A percentile compares a stretch with the other conserved stretches of the same genome.
phyloP scores from a whole-genome alignment of 2,329 filamentous ascomycete genomes.

The Coccinonectria pachysandricola region DNA sequence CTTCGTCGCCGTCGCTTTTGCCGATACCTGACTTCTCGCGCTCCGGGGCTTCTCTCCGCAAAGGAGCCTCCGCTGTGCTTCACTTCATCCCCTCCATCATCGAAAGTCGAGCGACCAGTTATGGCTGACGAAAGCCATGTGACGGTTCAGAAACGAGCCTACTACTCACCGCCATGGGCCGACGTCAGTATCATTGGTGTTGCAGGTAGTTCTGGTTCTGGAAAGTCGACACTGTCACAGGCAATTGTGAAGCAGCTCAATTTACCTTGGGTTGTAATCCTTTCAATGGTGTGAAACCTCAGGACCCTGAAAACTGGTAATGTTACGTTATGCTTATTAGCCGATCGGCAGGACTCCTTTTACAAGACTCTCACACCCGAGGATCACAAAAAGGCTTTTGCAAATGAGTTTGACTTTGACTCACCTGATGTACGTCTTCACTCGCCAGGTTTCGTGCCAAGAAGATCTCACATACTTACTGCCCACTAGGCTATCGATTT shows the following conservation, averaged over 20 bases:
- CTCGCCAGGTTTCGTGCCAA: too few species aligned
- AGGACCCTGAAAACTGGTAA: too few species aligned
- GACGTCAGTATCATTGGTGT: slow-evolving; percentile 95
- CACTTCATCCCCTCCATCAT: too few species aligned
- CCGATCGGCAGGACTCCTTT: slow-evolving; percentile 96
- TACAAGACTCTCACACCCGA: slow-evolving; percentile 82
- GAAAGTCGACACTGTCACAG: slow-evolving; percentile 88
- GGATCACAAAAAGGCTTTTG: slow-evolving; percentile 70
- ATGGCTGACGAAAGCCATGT: slow-evolving; percentile 28
- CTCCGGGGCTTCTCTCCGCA: too few species aligned
- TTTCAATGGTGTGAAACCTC: slow-evolving; percentile 69
- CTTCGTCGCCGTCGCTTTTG: too few species aligned
- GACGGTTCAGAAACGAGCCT: slow-evolving; percentile 48
- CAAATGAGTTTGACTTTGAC: slow-evolving; percentile 93
- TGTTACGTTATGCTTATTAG: too few species aligned
- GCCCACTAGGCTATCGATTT: slow-evolving; percentile 79
- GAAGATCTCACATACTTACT: too few species aligned
- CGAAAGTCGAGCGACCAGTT: too few species aligned
- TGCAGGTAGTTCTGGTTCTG: slow-evolving; percentile 85
- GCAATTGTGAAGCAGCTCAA: slow-evolving; percentile 85
- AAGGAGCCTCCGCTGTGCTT: slow-evolving; percentile 9
- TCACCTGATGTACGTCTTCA: slow-evolving; percentile 67
- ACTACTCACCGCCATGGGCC: slow-evolving; percentile 92
- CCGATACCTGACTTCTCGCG: too few species aligned
- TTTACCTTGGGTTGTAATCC: slow-evolving; percentile 93